phyloP scores from a whole-genome alignment of 106 monocot species.

The Platanthera zijinensis region DNA sequence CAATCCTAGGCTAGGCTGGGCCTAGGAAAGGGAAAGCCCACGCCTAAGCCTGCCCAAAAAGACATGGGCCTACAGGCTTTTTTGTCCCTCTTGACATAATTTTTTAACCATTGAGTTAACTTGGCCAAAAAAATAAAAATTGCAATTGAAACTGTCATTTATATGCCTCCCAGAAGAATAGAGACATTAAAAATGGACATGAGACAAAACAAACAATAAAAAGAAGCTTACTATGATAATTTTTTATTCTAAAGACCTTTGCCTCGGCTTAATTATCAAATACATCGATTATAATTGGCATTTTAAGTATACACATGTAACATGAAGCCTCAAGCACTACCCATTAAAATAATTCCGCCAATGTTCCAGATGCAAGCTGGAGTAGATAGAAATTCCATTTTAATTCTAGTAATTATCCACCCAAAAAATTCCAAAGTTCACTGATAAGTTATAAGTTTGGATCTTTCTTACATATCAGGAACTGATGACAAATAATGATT shows the following conservation, averaged over 20 bases:
- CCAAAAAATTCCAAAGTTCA: not conserved
- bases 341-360: not conserved
- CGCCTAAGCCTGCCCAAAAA: no score
- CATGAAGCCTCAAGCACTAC: not conserved
- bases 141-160: not conserved
- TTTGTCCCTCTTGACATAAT: no score
- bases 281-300: not conserved
- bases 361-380: not conserved
- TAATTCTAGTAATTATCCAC: not conserved
- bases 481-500: not conserved
- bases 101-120: no score
- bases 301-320: not conserved
- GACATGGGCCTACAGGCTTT: no score
- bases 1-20: no score
- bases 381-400: not conserved
- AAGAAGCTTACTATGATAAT: not conserved
- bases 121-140: no score
- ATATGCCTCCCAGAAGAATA: constrained; percentile 1
- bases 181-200: not conserved
- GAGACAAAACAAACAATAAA: not conserved
- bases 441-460: not conserved
- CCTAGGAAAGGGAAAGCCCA: no score
- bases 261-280: not conserved
- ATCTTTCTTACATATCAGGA: not conserved
- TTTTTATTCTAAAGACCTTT: not conserved